Percentiles rank a stretch among this genome's conserved stretches.
These are phyloP conservation scores for Sechiopsis laciniata DNA, from an alignment of 306 rosid genomes.

Conservation along the genomic window DNA sequence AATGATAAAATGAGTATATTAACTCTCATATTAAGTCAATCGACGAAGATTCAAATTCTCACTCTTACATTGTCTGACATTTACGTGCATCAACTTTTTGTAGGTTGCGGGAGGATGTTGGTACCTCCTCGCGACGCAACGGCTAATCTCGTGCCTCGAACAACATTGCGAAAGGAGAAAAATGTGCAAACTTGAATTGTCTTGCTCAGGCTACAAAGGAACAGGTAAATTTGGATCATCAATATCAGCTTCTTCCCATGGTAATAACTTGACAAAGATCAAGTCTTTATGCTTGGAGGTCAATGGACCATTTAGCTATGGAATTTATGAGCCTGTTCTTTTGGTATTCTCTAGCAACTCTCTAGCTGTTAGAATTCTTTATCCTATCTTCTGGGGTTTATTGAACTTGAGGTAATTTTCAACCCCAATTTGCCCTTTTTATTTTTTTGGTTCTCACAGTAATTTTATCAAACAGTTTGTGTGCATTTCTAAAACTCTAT, in stretches of 20 bases:
- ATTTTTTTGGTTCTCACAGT: neutral
- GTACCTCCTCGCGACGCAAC: constrained; percentile 92
- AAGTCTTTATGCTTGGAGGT: constrained; percentile 71
- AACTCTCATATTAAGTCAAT: too few relatives aligned
- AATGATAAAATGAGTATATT: too few relatives aligned
- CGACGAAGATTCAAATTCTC: neutral
- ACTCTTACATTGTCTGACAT: neutral
- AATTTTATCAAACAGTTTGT: neutral
- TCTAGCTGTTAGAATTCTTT: constrained; percentile 67
- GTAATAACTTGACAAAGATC: constrained; percentile 45
- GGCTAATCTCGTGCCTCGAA: constrained; percentile 72
- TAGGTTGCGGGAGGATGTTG: constrained; percentile 99
- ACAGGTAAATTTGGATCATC: constrained; percentile 15
- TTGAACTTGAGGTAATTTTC: constrained; percentile 73
- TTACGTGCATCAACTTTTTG: neutral
- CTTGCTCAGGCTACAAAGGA: constrained; percentile 46
- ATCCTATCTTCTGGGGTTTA: constrained; percentile 96
- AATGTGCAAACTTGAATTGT: constrained; percentile 55
- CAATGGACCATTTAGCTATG: constrained; percentile 65
- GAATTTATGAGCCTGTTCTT: constrained; percentile 88
- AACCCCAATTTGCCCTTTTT: neutral
- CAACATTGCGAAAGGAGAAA: constrained; percentile 54
- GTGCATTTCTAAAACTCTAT: neutral
- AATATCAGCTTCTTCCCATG: constrained; percentile 23
- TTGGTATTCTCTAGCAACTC: constrained; percentile 92